A percentile compares a stretch with the other conserved stretches of the same genome.
These are phyloP conservation scores for Pyrus hybrid DNA, from an alignment of 331 rosid species.

Conservation along the genomic window DNA sequence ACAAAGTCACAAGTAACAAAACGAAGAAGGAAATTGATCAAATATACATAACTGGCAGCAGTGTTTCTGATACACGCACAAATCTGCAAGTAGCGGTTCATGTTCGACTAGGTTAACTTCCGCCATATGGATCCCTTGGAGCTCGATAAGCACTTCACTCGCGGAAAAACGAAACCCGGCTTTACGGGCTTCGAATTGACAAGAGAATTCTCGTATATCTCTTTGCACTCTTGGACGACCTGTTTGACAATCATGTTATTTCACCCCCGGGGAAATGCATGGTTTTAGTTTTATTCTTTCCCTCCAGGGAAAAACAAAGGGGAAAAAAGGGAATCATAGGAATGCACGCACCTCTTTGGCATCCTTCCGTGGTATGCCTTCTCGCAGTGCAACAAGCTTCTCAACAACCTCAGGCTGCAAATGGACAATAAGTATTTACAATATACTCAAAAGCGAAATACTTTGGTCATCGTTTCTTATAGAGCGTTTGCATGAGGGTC, in stretches of 20 bases:
- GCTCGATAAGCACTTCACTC: conserved; percentile 65
- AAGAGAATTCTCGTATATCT: conserved; percentile 81
- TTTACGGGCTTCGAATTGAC: conserved; percentile 70
- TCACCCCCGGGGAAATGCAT: neutral
- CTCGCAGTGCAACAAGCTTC: conserved; percentile 86
- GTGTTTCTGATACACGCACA: too few species aligned
- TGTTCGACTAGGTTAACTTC: conserved; percentile 49
- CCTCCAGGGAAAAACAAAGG: neutral
- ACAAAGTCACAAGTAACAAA: too few species aligned
- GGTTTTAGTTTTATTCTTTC: neutral
- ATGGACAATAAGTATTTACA: neutral
- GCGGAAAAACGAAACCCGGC: conserved; percentile 69
- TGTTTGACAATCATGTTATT: conserved; percentile 12
- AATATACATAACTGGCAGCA: too few species aligned
- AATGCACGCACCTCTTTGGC: conserved; percentile 73
- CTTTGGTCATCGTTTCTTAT: neutral
- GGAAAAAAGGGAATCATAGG: neutral
- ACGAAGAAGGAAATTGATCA: too few species aligned
- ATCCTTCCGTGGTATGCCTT: conserved; percentile 96
- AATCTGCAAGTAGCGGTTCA: too few species aligned
- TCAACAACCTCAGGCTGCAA: conserved; percentile 92
- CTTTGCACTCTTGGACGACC: conserved; percentile 98
- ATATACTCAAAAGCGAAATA: neutral
- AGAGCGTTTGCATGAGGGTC: too few species aligned
- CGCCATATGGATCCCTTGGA: conserved; percentile 75